Conservation (phyloP, 2,329 filamentous ascomycete species). For the Colletotrichum musicola region DNA sequence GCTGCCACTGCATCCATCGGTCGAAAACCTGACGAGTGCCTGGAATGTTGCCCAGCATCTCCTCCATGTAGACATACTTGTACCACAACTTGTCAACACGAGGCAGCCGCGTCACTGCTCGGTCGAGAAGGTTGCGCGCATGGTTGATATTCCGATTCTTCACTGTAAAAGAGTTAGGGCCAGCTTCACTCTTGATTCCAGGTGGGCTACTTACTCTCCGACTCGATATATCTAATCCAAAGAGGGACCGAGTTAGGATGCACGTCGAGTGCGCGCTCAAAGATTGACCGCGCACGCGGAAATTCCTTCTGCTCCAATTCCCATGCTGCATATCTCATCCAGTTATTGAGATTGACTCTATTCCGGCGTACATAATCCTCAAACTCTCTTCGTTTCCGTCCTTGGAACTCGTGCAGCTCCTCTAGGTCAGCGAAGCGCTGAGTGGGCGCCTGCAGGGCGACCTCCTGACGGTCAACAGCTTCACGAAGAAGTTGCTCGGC, state of each 20-base stretch:
- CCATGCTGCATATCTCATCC: slow-evolving; percentile 98
- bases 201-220: slow-evolving; percentile 84
- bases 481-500: slow-evolving; percentile 97
- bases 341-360: slow-evolving; percentile 96
- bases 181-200: no score
- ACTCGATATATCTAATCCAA: slow-evolving; percentile 94
- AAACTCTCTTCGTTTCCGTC: slow-evolving; percentile 94
- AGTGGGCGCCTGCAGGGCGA: slow-evolving; percentile 86
- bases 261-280: slow-evolving; percentile 93
- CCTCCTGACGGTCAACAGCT: slow-evolving; percentile 96
- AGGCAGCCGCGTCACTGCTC: slow-evolving; percentile 92
- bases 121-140: slow-evolving; percentile 92
- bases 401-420: slow-evolving; percentile 97
- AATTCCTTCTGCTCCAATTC: slow-evolving; percentile 99
- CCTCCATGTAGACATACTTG: slow-evolving; percentile 99
- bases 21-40: slow-evolving; percentile 96
- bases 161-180: slow-evolving; percentile 24
- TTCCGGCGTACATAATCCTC: slow-evolving; percentile 98
- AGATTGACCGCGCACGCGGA: slow-evolving; percentile 89
- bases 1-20: slow-evolving; percentile 98
- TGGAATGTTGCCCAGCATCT: slow-evolving; percentile 94
- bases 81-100: slow-evolving; percentile 98
- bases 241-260: slow-evolving; percentile 87
- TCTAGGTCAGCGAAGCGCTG: slow-evolving; percentile 97
- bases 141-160: slow-evolving; percentile 88